These are phyloP conservation scores for Saccharomycopsis guyanensis DNA, from an alignment of 805 yeast species.

Conservation along the genomic window DNA sequence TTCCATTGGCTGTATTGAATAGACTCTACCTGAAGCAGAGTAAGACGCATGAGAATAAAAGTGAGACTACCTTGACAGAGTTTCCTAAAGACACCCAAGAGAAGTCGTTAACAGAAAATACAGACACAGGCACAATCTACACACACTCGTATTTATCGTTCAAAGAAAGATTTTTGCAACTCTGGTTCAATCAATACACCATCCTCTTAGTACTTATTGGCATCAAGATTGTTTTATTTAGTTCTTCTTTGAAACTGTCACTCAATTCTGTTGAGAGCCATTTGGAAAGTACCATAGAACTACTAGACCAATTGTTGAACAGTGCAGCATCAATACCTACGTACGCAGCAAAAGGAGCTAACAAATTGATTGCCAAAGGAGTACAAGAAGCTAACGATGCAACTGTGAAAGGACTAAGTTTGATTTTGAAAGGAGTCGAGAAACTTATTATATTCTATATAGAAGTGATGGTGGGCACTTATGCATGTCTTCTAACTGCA, in stretches of 20 bases:
- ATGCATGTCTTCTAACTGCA: conserved; percentile 72
- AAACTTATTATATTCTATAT: conserved; percentile 54
- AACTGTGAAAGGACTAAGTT: conserved; percentile 34
- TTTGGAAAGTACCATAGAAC: conserved; percentile 38
- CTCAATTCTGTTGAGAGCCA: conserved; percentile 34
- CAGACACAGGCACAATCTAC: too few species aligned
- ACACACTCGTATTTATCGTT: conserved; percentile 44
- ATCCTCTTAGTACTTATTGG: conserved; percentile 46
- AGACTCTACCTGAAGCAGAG: too few species aligned
- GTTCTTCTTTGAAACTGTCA: conserved; percentile 36
- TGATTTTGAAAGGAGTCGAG: conserved; percentile 50
- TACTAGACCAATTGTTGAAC: conserved; percentile 34
- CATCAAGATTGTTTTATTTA: conserved; percentile 54
- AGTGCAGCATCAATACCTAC: conserved; percentile 43
- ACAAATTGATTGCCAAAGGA: conserved; percentile 39
- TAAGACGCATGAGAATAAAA: too few species aligned
- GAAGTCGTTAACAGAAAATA: too few species aligned
- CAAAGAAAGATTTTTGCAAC: conserved; percentile 51
- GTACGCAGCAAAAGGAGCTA: conserved; percentile 47
- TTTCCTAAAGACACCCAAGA: too few species aligned
- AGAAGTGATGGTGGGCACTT: conserved; percentile 77
- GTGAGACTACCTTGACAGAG: too few species aligned
- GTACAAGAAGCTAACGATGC: conserved; percentile 43
- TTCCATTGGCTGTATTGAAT: too few species aligned
- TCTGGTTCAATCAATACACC: conserved; percentile 61